phyloP scores from a whole-genome alignment of 306 rosid genomes.

The Erythrophleum fordii region DNA sequence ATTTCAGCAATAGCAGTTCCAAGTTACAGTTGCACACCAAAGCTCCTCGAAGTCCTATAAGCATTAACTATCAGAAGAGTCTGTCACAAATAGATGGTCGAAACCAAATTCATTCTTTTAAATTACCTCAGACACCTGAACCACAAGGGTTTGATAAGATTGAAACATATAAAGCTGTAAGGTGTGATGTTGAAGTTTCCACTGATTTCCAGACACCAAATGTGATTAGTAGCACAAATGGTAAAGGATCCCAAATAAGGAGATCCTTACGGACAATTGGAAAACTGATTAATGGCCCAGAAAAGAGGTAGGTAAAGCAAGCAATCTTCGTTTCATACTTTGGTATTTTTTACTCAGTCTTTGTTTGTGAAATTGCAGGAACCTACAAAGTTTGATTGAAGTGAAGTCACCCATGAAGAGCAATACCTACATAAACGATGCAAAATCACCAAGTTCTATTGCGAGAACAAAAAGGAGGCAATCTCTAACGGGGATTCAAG shows the following conservation, averaged over 20 bases:
- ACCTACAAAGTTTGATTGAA: constrained; percentile 60
- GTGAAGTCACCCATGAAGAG: constrained; percentile 54
- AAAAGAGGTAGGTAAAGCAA: constrained; percentile 59
- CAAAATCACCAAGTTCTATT: constrained; percentile 45
- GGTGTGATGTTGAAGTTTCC: constrained; percentile 37
- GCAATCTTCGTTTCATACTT: background rate
- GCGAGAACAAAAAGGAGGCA: constrained; percentile 70
- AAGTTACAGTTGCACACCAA: constrained; percentile 38
- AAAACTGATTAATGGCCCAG: constrained; percentile 86
- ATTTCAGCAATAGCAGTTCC: constrained; percentile 45
- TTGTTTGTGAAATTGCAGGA: constrained; percentile 56
- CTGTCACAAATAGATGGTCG: constrained; percentile 43
- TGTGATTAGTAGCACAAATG: constrained; percentile 49
- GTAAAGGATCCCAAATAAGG: constrained; percentile 85
- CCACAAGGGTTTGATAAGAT: constrained; percentile 40
- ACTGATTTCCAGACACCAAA: constrained; percentile 56
- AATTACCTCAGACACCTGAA: constrained; percentile 72
- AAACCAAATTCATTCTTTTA: constrained; percentile 55
- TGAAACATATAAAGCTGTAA: constrained; percentile 43
- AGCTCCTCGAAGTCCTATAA: constrained; percentile 70
- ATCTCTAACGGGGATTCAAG: constrained; percentile 72
- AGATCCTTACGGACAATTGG: constrained; percentile 90
- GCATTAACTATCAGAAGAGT: constrained; percentile 50
- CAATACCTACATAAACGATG: constrained; percentile 35
- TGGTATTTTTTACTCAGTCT: background rate